Base-by-base conservation (phyloP, 225 moss, liverwort and hornwort species). In the Lunularia cruciata region DNA sequence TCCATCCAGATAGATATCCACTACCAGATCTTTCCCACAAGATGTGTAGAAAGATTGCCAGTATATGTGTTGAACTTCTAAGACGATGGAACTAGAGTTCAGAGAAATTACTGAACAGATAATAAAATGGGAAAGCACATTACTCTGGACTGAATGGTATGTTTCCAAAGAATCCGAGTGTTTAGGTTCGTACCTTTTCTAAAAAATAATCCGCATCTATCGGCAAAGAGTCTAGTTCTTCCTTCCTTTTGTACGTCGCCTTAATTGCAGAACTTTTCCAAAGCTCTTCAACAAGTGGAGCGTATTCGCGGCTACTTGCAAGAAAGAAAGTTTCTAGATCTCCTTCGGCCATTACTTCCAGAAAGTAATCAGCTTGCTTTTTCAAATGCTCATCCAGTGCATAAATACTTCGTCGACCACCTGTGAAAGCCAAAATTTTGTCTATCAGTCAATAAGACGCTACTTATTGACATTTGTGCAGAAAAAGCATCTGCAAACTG, bases 231-330 rank as follows among this genome's bases (percentile, higher is more conserved):
- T 77, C 78, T 27, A 98, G 80, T 66, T 98, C 90, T 76, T 88
- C 84, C 74, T 77, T 89, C 59, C 91, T 82, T 51, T 84, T 76
- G 71, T 79, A 86, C 26, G 93, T 89, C 19, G 90, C 93, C 84
- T 93, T 89, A 35, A 98, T 80, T 31, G 93, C 88, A 60, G 89
- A 70, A 72, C 77, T 81, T 66, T 73, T 86, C 98, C 98, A 98
- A 64, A 98, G 75, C 48, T 88, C 73, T 75, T 88, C 74, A 28
- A 98, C 83, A 25, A 84, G 79, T 0, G 72, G 75, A 32, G 88
- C 85, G 54, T 82, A 73, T 49, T 88, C 87, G 71, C 77, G 78
- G 54, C 83, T 60, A 46, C 61, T 75, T 40, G 86, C 63, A 63
- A 85, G 58, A 49, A 78, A 65, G 52, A 79, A 69, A 13, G 73